A percentile compares a stretch with the other conserved stretches of the same genome.
Conservation (phyloP, 352 stramenopile genomes). For the Phytophthora pinifolia region DNA sequence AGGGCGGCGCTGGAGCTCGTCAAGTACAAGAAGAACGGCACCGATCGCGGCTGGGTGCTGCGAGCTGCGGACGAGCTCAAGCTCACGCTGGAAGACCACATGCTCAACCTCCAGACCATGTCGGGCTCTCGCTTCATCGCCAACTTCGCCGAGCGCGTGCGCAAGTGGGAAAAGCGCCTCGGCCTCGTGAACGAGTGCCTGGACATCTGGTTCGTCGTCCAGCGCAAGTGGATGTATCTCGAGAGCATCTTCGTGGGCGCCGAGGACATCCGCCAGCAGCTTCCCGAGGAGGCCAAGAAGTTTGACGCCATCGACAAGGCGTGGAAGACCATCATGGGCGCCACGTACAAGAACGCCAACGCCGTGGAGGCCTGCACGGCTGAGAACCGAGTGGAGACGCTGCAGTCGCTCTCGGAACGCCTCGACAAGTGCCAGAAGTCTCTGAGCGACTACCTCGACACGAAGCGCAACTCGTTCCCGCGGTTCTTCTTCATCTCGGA, state of each 20-base stretch:
- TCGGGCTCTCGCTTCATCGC: slow-evolving; percentile 91
- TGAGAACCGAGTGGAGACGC: slow-evolving; percentile 88
- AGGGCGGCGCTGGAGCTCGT: slow-evolving; percentile 89
- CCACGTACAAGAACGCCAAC: slow-evolving; percentile 92
- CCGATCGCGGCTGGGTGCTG: slow-evolving; percentile 80
- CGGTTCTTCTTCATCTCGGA: slow-evolving; percentile 96
- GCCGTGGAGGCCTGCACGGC: slow-evolving; percentile 89
- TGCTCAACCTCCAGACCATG: slow-evolving; percentile 91
- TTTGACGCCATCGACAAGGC: slow-evolving; percentile 93
- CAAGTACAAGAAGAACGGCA: slow-evolving; percentile 93
- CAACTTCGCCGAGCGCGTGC: slow-evolving; percentile 88
- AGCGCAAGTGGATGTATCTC: slow-evolving; percentile 96
- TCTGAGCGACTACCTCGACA: slow-evolving; percentile 90
- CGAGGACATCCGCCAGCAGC: slow-evolving; percentile 93
- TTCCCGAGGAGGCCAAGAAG: slow-evolving; percentile 93
- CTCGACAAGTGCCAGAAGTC: slow-evolving; percentile 92
- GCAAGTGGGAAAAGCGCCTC: slow-evolving; percentile 91
- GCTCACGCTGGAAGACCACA: slow-evolving; percentile 83
- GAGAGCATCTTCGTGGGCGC: slow-evolving; percentile 94
- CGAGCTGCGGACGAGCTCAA: slow-evolving; percentile 86
- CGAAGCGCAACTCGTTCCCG: slow-evolving; percentile 91
- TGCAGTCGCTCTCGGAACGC: slow-evolving; percentile 85
- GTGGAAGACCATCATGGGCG: slow-evolving; percentile 92
- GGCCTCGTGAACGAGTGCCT: slow-evolving; percentile 91
- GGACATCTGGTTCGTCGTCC: slow-evolving; percentile 93